Base-by-base conservation (phyloP, 2,329 filamentous ascomycete species). In the Stachybotrys chartarum region DNA sequence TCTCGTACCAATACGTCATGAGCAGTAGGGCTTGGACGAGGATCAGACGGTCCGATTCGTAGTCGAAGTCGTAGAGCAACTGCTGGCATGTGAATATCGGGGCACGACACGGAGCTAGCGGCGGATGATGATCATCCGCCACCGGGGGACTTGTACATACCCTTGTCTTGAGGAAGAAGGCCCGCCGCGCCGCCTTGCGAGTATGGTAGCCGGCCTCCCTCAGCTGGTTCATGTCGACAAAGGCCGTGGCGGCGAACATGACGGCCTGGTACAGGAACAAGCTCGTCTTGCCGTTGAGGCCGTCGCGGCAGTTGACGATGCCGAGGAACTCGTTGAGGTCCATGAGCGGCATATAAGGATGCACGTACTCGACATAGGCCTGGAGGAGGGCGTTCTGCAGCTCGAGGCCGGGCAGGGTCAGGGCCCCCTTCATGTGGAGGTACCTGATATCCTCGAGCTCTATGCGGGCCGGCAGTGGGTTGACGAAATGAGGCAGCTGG, bases 1-100 rank as follows among this genome's bases (percentile, higher is more conserved):
- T 96, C 72, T 97, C 92, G 70, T 97, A 97, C 88, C 93, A 97
- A 70, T 96, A 96, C 4, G 92, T 96, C 88, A 97, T 92, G 57
- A 97, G 80, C 30, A 97, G 78, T 24, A 97, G 78, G 5, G 90
- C 87, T 72, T 97, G 93, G 16, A 97, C 91, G 30, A 97, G 81
- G 18, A 91, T 84, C 56, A 97, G 86, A 53, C 92, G 88, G 70
- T 97, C 92, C 49, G 86, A 84, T 72, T 97, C 93, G 70, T 95
- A 96, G 70, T 97, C 93, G 62, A 96, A 95, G 68, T 97, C 92
- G 72, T 97, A 97, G 17, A 97, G 79, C 3, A 94, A 80, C 85
- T 91, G 63, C 32, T 58, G 45, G 58, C 61, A 63, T 66, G 65
- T 68, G 55, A 67, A 59, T 60, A 58, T 54, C 8, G 35, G 14